Evolutionary conservation across 306 rosid species (phyloP).

Genomic region (Cucurbita ficifolia): DNA sequence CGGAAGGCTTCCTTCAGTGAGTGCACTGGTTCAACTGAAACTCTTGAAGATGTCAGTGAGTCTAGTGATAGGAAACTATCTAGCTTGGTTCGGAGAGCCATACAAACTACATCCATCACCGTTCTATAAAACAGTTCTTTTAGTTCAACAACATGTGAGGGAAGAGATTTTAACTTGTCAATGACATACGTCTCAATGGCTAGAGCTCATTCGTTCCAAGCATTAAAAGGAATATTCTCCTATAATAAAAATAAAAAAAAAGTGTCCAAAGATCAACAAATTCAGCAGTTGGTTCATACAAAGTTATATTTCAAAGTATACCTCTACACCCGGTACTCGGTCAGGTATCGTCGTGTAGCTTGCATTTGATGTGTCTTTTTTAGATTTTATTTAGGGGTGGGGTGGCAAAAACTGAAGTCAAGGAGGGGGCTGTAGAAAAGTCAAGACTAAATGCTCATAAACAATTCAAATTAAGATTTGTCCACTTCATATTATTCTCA

Average conservation of each 20-base stretch:
- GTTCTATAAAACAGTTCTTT: too few species aligned
- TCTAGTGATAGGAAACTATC: too few species aligned
- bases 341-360: neutral
- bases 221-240: neutral
- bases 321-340: neutral
- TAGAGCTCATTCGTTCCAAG: neutral
- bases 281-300: neutral
- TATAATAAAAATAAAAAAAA: neutral
- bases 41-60: too few species aligned
- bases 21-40: too few species aligned
- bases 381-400: neutral
- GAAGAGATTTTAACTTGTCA: neutral
- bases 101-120: too few species aligned
- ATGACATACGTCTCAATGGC: neutral
- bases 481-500: neutral
- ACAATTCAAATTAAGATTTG: neutral
- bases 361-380: neutral
- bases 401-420: neutral
- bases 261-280: neutral
- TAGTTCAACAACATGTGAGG: too few species aligned
- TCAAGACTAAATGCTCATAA: neutral
- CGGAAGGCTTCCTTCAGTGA: too few species aligned
- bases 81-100: too few species aligned
- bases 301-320: neutral
- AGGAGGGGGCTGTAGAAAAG: neutral